phyloP scores from a whole-genome alignment of 345 rosid species.

The Isatis tinctoria region DNA sequence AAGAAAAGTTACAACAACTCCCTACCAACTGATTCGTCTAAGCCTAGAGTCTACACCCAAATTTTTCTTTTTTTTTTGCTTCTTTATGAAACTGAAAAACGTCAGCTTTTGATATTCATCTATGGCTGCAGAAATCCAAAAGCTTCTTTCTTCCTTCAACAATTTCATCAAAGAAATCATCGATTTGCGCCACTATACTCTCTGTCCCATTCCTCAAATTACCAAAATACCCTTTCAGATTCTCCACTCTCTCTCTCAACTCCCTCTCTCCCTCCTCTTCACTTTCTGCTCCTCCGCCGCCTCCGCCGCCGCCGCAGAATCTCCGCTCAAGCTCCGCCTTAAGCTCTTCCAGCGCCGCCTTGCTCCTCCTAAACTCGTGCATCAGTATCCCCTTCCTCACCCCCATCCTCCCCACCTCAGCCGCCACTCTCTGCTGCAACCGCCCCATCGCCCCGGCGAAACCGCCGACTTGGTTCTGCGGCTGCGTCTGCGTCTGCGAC shows the following conservation, averaged over 20 bases:
- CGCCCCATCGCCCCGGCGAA: conserved; percentile 53
- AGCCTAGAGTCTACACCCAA: conserved; percentile 25
- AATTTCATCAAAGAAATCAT: conserved; percentile 88
- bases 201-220: conserved; percentile 66
- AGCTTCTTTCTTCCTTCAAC: conserved; percentile 83
- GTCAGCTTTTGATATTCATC: conserved; percentile 34
- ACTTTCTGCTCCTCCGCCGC: conserved; percentile 24
- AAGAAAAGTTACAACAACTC: conserved; percentile 25
- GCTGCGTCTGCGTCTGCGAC: conserved; percentile 16
- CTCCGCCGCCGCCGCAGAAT: conserved; percentile 30
- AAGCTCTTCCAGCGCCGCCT: conserved; percentile 57
- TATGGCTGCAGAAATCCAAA: conserved; percentile 72
- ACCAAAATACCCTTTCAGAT: conserved; percentile 56
- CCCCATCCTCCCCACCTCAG: conserved; percentile 48
- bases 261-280: conserved; percentile 35
- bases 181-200: conserved; percentile 59
- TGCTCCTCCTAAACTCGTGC: conserved; percentile 56
- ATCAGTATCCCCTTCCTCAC: conserved; percentile 49
- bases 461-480: conserved; percentile 32
- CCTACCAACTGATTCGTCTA: conserved; percentile 34
- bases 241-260: conserved; percentile 48
- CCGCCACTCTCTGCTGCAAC: conserved; percentile 54
- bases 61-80: conserved; percentile 5
- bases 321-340: conserved; percentile 50
- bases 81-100: not conserved